phyloP scores from a whole-genome alignment of 163 green algal species.

The Botryococcus braunii region DNA sequence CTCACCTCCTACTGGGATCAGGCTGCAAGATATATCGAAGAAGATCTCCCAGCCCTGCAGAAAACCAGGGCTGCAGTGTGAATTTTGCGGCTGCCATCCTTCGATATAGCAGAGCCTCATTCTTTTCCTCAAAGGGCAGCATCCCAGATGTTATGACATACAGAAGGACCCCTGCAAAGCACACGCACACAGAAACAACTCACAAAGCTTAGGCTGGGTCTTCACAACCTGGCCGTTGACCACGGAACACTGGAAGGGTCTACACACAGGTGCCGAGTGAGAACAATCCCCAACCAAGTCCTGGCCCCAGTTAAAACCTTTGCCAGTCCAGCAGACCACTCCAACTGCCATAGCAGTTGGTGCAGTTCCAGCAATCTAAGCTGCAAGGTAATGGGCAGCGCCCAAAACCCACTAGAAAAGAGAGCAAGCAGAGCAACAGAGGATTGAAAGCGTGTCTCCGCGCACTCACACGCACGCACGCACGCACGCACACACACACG shows the following conservation, averaged over 20 bases:
- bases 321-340: background rate
- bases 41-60: background rate
- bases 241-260: background rate
- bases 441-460: no score
- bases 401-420: no score
- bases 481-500: background rate
- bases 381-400: no score
- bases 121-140: constrained; percentile 45
- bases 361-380: no score
- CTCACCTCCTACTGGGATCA: background rate
- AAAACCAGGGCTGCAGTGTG: constrained; percentile 21
- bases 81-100: constrained; percentile 30
- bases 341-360: background rate
- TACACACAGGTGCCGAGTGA: background rate
- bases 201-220: background rate
- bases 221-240: background rate
- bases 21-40: background rate
- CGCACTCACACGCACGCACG: no score
- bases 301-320: background rate
- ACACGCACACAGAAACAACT: background rate
- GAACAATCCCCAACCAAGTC: no score
- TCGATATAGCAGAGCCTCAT: constrained; percentile 24
- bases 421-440: no score
- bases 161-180: constrained; percentile 31
- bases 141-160: constrained; percentile 39